Evolutionary conservation across 2,329 filamentous ascomycete genomes (phyloP), one percentile per base, ranked within the genome.

Genomic region (Penicillium brevicompactum): DNA sequence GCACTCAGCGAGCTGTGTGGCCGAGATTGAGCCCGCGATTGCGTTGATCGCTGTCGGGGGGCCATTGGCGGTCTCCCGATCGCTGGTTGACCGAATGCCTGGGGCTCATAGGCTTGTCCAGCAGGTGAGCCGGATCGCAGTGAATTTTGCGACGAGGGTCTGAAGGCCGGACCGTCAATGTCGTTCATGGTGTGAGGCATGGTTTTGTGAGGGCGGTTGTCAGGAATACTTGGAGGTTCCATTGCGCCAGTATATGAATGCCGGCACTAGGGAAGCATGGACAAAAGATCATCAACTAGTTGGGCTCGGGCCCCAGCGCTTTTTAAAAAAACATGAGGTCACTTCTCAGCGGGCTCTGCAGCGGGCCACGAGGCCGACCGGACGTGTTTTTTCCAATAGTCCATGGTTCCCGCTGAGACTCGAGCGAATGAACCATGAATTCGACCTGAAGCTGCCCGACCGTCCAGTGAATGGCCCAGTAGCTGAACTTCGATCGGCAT

Each of bases 211-310:
- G 58, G 58, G n/a, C 58, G 58, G 43, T 58, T 41, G 44, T 63
- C 60, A 10, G 55, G 56, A 30, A 63, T 64, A 16, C 51, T 57
- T 14, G 62, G 58, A 8, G 53, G 47, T 16, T 63, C 58, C 62
- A 64, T 64, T 14, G 41, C 40, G 18, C 27, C n/a, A 18, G 14
- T 22, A 30, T 32, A 11, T 37, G 9, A 52, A 27, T 27, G 24
- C 24, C 8, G 8, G 46, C n/a, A 27, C 32, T 8, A 3, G 22
- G 27, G 22, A 0, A 24, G 31, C n/a, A 9, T 11, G 4, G 44
- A 45, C 44, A n/a, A 7, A 7, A 41, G 49, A 32, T 46, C 43
- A 38, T 8, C 38, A 41, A 16, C 38, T 41, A 6, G 11, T 21
- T 16, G 37, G 18, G 47, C 31, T 45, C 32, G 30, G 32, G 5